phyloP scores from a whole-genome alignment of 345 rosid genomes.

The Salix suchowensis region DNA sequence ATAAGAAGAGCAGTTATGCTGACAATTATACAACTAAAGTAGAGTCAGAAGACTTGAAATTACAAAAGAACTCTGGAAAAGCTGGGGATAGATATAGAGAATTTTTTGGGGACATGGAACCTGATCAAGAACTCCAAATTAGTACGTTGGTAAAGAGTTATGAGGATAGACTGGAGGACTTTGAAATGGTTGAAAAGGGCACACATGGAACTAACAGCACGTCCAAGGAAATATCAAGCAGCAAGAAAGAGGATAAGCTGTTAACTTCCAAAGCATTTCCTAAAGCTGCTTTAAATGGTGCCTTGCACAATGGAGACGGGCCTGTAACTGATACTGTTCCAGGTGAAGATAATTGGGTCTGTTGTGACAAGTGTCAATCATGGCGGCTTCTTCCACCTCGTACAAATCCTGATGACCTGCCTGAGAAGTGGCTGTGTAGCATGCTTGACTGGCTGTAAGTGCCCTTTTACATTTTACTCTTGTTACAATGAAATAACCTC shows the following conservation, averaged over 20 bases:
- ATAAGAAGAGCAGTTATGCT: conserved; percentile 36
- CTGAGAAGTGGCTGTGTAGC: conserved; percentile 91
- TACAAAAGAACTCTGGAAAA: conserved; percentile 40
- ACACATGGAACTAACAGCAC: conserved; percentile 24
- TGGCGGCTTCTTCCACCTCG: conserved; percentile 94
- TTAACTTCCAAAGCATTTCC: conserved; percentile 31
- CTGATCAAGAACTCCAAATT: conserved; percentile 48
- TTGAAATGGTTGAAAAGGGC: conserved; percentile 37
- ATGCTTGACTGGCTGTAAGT: conserved; percentile 99
- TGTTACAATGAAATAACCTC: not conserved
- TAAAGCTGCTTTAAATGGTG: conserved; percentile 23
- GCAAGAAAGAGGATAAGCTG: conserved; percentile 31
- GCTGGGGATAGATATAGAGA: conserved; percentile 61
- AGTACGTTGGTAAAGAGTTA: conserved; percentile 31
- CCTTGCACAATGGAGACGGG: conserved; percentile 30
- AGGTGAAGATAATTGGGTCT: conserved; percentile 70
- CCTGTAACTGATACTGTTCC: conserved; percentile 43
- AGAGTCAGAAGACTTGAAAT: conserved; percentile 39
- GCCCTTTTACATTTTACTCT: not conserved
- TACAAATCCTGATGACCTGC: conserved; percentile 55
- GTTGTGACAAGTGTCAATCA: conserved; percentile 79
- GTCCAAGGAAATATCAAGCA: conserved; percentile 37
- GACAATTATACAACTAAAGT: conserved; percentile 35
- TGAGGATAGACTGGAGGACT: conserved; percentile 35
- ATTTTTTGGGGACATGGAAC: conserved; percentile 67